These are phyloP conservation scores for Tolypocladium capitatum DNA, from an alignment of 2,329 filamentous ascomycete species.

Conservation along the genomic window DNA sequence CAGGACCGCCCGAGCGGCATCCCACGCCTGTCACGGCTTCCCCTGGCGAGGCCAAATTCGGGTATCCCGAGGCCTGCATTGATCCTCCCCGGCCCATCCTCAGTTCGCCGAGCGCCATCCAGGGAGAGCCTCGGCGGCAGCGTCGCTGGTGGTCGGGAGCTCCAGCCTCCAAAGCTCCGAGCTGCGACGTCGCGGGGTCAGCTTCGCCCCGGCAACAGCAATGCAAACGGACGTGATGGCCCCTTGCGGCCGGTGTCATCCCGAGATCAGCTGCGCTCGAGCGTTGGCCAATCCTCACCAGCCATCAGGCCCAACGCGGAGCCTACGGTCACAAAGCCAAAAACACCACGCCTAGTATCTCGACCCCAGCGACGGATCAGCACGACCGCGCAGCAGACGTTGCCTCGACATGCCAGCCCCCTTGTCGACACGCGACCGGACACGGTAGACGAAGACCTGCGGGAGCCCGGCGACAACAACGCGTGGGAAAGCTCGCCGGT, in stretches of 20 bases:
- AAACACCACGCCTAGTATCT: slow-evolving; percentile 3
- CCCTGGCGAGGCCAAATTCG: slow-evolving; percentile 19
- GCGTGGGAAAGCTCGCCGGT: neutral
- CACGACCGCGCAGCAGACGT: neutral
- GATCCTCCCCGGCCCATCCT: slow-evolving; percentile 11
- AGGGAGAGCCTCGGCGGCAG: slow-evolving; percentile 12
- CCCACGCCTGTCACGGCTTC: slow-evolving; percentile 25
- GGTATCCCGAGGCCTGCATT: slow-evolving; percentile 17
- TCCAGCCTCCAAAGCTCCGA: slow-evolving; percentile 28
- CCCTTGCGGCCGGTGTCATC: slow-evolving; percentile 7
- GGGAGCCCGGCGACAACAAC: slow-evolving; percentile 7
- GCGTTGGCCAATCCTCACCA: slow-evolving; percentile 3
- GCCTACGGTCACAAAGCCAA: slow-evolving; percentile 7
- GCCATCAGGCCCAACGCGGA: slow-evolving; percentile 4
- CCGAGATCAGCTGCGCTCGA: slow-evolving; percentile 9
- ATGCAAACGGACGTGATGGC: slow-evolving; percentile 6
- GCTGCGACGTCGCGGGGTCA: slow-evolving; percentile 26
- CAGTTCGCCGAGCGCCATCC: slow-evolving; percentile 16
- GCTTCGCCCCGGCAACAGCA: slow-evolving; percentile 14
- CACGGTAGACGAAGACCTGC: neutral
- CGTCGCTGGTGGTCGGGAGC: slow-evolving; percentile 11
- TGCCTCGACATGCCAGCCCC: neutral
- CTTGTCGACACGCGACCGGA: neutral
- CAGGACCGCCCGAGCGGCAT: slow-evolving; percentile 24
- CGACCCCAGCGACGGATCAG: slow-evolving; percentile 3